A percentile compares a stretch with the other conserved stretches of the same genome.
phyloP scores from a whole-genome alignment of 176 grass and related monocot genomes.

The Aegilops longissima region DNA sequence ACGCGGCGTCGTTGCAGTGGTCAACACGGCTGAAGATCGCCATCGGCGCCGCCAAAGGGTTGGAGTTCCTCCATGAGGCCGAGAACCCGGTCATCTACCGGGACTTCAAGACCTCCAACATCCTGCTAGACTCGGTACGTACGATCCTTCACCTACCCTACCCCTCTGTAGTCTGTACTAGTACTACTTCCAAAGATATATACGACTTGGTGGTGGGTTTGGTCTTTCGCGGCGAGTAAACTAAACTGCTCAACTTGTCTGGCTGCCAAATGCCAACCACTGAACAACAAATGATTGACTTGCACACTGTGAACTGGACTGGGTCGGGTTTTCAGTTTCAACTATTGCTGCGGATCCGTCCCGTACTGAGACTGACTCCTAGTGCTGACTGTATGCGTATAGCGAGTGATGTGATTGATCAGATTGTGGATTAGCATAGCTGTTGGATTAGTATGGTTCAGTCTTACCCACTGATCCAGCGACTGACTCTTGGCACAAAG shows the following conservation, averaged over 20 bases:
- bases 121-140: slow-evolving; percentile 83
- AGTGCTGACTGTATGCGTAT: background rate
- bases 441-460: background rate
- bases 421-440: slow-evolving; percentile 1
- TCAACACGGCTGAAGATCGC: slow-evolving; percentile 88
- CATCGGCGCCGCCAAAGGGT: slow-evolving; percentile 76
- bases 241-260: slow-evolving; percentile 16
- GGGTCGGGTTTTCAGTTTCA: slow-evolving; percentile 34
- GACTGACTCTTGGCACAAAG: background rate
- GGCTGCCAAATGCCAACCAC: slow-evolving; percentile 26
- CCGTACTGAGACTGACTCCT: background rate
- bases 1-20: slow-evolving; percentile 78
- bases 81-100: slow-evolving; percentile 92
- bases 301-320: background rate
- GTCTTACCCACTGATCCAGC: background rate
- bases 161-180: background rate
- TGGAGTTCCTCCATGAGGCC: slow-evolving; percentile 87
- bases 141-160: background rate
- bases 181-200: background rate
- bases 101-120: slow-evolving; percentile 98
- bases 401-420: background rate
- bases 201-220: background rate
- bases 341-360: slow-evolving; percentile 10
- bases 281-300: slow-evolving; percentile 22
- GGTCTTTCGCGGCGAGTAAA: background rate